A percentile compares a stretch with the other conserved stretches of the same genome.
Evolutionary conservation across 345 rosid genomes (phyloP).

Genomic region (Acer negundo): DNA sequence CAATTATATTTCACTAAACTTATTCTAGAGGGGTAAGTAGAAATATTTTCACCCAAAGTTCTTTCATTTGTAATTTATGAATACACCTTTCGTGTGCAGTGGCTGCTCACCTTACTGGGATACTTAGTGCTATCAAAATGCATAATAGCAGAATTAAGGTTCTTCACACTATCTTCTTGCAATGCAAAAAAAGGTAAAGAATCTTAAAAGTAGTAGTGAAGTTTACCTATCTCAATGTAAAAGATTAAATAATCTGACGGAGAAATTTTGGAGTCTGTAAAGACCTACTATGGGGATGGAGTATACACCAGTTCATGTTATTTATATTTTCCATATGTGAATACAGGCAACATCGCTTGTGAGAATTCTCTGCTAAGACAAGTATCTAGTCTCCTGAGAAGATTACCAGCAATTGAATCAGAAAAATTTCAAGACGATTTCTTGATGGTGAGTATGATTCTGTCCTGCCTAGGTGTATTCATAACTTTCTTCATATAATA

Average conservation of each 20-base stretch:
- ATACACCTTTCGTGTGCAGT: conserved; percentile 46
- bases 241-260: not conserved
- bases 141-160: conserved; percentile 89
- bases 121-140: conserved; percentile 99
- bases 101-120: conserved; percentile 98
- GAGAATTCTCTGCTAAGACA: conserved; percentile 94
- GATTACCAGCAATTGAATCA: conserved; percentile 94
- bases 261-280: not conserved
- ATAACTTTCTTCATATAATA: not conserved
- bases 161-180: conserved; percentile 86
- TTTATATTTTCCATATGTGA: conserved; percentile 17
- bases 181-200: conserved; percentile 86
- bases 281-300: not conserved
- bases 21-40: not conserved
- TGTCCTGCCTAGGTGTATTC: not conserved
- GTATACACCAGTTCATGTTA: not conserved
- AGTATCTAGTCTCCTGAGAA: conserved; percentile 87
- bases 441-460: conserved; percentile 69
- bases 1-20: not conserved
- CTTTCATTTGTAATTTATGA: conserved; percentile 8
- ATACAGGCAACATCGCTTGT: conserved; percentile 83
- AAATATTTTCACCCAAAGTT: not conserved
- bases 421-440: conserved; percentile 91
- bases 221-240: not conserved
- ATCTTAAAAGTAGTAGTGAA: not conserved